Conservation (phyloP, 2,329 filamentous ascomycete species). For the Xylariales sp. region DNA sequence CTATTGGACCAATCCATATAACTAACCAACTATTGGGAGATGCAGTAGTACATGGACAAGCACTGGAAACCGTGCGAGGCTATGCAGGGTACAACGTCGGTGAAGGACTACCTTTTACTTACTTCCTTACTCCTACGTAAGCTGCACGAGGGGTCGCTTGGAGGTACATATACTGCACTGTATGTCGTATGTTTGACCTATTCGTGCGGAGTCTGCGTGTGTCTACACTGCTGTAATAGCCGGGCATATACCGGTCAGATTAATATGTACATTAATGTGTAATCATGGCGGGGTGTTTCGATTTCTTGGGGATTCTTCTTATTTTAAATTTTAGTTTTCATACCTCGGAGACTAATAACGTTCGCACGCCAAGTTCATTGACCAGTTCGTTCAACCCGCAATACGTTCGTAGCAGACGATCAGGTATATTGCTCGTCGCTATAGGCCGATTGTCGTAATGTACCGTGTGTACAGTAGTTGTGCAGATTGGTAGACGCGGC, state of each 20-base stretch:
- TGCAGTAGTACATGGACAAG: constrained; percentile 16
- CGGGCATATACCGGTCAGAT: constrained; percentile 29
- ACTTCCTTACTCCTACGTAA: constrained; percentile 16
- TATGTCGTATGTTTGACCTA: constrained; percentile 22
- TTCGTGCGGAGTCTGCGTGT: constrained; percentile 24
- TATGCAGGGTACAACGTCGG: constrained; percentile 26
- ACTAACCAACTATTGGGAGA: constrained; percentile 10
- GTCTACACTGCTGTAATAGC: constrained; percentile 14
- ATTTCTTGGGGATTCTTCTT: not conserved
- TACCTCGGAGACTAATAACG: constrained; percentile 7
- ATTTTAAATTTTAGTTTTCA: not conserved
- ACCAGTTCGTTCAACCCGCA: not conserved
- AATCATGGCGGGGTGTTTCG: constrained; percentile 2
- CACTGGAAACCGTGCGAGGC: constrained; percentile 9
- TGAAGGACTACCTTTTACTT: constrained; percentile 11
- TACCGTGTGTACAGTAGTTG: not conserved
- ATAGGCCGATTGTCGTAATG: not conserved
- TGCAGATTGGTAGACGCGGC: constrained; percentile 9
- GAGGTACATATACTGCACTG: constrained; percentile 16
- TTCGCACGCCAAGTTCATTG: not conserved
- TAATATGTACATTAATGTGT: constrained; percentile 11
- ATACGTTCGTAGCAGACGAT: constrained; percentile 4
- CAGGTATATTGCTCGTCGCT: not conserved
- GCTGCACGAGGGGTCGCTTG: constrained; percentile 21
- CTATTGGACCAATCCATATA: constrained; percentile 12